Evolutionary conservation across 306 rosid species (phyloP), one percentile per base, ranked within the genome.

Genomic region (Chamaecrista fasciculata): DNA sequence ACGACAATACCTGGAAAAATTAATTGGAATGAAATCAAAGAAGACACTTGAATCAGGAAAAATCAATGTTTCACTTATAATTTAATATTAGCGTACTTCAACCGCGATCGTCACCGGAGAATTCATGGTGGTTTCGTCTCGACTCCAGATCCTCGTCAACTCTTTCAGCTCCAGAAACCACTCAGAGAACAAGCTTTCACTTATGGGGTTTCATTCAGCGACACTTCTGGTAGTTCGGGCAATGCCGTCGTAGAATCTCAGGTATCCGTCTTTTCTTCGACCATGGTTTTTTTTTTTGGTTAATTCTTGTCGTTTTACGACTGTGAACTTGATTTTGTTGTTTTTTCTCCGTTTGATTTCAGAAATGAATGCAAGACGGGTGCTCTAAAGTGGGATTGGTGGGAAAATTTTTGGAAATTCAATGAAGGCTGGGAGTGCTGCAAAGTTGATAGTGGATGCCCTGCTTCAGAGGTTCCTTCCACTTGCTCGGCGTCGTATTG

Each of bases 391-490:
- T 61, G 68, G 11, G 67, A 62, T 62, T 62, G 67, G 20, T 62
- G 33, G 15, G 36, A 24, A 23, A 40, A 23, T 33, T 42, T 9
- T 15, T 4, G 37, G 31, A 8, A 62, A 15, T 14, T 61, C 76
- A 67, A 89, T 89, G 96, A 95, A 95, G 89, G 91, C 97, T 5
- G 99, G 96, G 72, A 84, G 89, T 82, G 96, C 97, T 83, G 96
- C 99, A 60, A 95, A 87, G 88, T 86, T 95, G 74, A 95, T 95
- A 66, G 99, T 95, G 23, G 99, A 95, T 76, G 99, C 97, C 51
- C 80, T 95, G 68, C 97, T 91, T 66, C 99, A 95, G 88, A 92
- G 99, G 66, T 95, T 95, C 74, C 99, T 95, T 60, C 99, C 97
- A 1, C 96, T 95, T 52, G 96, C 99, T 34, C 95, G 99, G 33